phyloP scores from a whole-genome alignment of 768 basidiomycete genomes.

The Xerocomus potaroensis region DNA sequence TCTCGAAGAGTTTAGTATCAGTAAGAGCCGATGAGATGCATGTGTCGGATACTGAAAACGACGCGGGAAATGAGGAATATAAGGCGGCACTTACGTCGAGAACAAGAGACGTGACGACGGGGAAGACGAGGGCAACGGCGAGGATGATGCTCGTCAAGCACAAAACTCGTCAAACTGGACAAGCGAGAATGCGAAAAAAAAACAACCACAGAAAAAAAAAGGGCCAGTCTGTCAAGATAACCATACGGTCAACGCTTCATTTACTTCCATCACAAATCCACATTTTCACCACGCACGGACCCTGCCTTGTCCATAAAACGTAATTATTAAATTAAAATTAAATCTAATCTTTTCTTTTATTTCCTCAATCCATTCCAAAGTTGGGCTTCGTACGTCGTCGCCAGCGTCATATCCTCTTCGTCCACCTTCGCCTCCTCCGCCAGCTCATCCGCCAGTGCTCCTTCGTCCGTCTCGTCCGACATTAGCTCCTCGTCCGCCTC shows the following conservation, averaged over 20 bases:
- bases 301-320: slow-evolving; percentile 10
- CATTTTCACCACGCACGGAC: slow-evolving; percentile 31
- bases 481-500: slow-evolving; percentile 26
- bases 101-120: slow-evolving; percentile 12
- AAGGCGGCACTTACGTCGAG: slow-evolving; percentile 23
- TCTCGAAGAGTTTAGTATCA: neutral
- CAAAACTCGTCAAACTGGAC: slow-evolving; percentile 18
- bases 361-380: slow-evolving; percentile 23
- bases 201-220: slow-evolving; percentile 15
- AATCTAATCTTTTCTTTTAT: slow-evolving; percentile 4
- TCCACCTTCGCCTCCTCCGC: slow-evolving; percentile 42
- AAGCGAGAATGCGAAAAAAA: slow-evolving; percentile 18
- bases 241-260: slow-evolving; percentile 1
- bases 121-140: slow-evolving; percentile 12
- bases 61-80: slow-evolving; percentile 1
- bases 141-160: slow-evolving; percentile 18
- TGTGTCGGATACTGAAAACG: neutral
- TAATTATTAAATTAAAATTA: slow-evolving; percentile 12
- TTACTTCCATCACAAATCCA: slow-evolving; percentile 15
- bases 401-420: slow-evolving; percentile 15
- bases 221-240: slow-evolving; percentile 13
- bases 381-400: neutral
- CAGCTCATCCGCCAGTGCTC: slow-evolving; percentile 35
- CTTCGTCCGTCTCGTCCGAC: slow-evolving; percentile 34
- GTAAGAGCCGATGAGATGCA: neutral